phyloP scores from a whole-genome alignment of 2,329 filamentous ascomycete genomes.

The Ascocoryne sarcoides region DNA sequence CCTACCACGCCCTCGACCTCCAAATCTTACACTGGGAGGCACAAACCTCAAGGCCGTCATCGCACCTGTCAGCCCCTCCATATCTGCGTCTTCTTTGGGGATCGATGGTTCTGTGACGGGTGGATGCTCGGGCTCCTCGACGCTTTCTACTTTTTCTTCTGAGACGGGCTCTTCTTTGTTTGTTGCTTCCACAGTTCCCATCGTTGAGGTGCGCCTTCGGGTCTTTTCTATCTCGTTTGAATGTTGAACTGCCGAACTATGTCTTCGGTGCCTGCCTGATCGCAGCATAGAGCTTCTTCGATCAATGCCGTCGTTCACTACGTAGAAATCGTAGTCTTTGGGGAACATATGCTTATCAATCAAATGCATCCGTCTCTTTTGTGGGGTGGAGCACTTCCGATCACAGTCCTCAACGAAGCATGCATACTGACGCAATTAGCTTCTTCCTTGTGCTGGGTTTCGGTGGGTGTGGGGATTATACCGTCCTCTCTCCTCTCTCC shows the following conservation, averaged over 20 bases:
- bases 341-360: slow-evolving; percentile 95
- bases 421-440: slow-evolving; percentile 51
- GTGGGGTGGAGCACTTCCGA: slow-evolving; percentile 69
- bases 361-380: slow-evolving; percentile 79
- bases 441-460: slow-evolving; percentile 1
- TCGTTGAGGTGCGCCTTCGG: slow-evolving; percentile 14
- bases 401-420: slow-evolving; percentile 90
- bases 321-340: slow-evolving; percentile 75
- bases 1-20: slow-evolving; percentile 28
- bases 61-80: slow-evolving; percentile 55
- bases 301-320: slow-evolving; percentile 86
- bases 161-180: slow-evolving; percentile 1
- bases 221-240: slow-evolving; percentile 18
- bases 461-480: not conserved
- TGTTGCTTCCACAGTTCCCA: slow-evolving; percentile 4
- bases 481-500: slow-evolving; percentile 79
- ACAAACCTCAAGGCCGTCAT: slow-evolving; percentile 68
- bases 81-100: slow-evolving; percentile 27
- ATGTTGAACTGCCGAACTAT: slow-evolving; percentile 35
- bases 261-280: slow-evolving; percentile 41
- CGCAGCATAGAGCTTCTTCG: slow-evolving; percentile 70
- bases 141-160: slow-evolving; percentile 5
- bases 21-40: slow-evolving; percentile 58
- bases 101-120: slow-evolving; percentile 11
- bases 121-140: slow-evolving; percentile 22